Conservation (phyloP, 2,329 filamentous ascomycete species). For the Hypocrella siamensis region DNA sequence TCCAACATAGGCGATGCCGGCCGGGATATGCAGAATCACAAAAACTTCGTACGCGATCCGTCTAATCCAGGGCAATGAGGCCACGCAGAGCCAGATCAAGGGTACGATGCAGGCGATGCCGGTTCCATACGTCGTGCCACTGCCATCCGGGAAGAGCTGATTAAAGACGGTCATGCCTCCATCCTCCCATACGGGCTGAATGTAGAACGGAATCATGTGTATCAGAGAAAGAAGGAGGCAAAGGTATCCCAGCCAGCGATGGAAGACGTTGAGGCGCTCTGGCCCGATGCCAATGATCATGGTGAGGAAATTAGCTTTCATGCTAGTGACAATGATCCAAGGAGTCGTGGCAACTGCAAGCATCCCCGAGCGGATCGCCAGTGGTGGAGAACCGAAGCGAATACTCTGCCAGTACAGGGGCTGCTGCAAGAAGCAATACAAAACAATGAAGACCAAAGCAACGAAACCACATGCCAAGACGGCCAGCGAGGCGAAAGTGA, state of each 20-base stretch:
- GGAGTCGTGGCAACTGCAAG: slow-evolving; percentile 80
- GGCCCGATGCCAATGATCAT: slow-evolving; percentile 81
- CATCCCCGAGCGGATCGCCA: slow-evolving; percentile 83
- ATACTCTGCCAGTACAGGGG: slow-evolving; percentile 86
- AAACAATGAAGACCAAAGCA: slow-evolving; percentile 54
- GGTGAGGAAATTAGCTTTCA: slow-evolving; percentile 78
- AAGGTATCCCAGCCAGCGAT: slow-evolving; percentile 82
- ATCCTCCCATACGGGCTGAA: slow-evolving; percentile 76
- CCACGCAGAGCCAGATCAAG: slow-evolving; percentile 66
- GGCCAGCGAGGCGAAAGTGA: slow-evolving; percentile 69
- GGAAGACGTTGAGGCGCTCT: slow-evolving; percentile 81
- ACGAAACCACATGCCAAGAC: slow-evolving; percentile 53
- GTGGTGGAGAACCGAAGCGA: slow-evolving; percentile 68
- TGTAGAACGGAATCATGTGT: slow-evolving; percentile 78
- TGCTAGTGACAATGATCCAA: slow-evolving; percentile 80
- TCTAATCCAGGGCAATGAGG: slow-evolving; percentile 67
- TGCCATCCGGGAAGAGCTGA: slow-evolving; percentile 48
- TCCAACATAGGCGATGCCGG: slow-evolving; percentile 64
- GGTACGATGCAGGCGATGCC: slow-evolving; percentile 72
- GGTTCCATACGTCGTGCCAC: slow-evolving; percentile 67
- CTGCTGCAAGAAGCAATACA: slow-evolving; percentile 77
- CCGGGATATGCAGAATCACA: slow-evolving; percentile 65
- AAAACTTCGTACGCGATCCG: slow-evolving; percentile 75
- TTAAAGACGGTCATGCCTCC: slow-evolving; percentile 56
- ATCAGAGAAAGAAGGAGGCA: slow-evolving; percentile 70